These are phyloP conservation scores for Podospora didyma DNA, from an alignment of 495 filamentous ascomycete species.

Conservation along the genomic window DNA sequence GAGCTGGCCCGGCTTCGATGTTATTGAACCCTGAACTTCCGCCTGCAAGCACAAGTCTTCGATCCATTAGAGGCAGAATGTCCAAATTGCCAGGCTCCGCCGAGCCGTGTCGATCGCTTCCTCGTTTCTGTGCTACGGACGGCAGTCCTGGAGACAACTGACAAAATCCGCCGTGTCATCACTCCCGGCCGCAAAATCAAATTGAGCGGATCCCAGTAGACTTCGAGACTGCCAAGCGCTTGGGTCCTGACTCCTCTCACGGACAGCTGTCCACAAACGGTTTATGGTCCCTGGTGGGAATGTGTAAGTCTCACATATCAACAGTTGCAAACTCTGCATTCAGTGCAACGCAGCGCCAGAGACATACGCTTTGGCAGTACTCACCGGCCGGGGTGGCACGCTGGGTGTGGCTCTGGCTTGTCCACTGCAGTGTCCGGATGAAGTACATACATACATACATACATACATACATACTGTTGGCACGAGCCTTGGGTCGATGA, in stretches of 20 bases:
- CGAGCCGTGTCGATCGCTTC: conserved; percentile 13
- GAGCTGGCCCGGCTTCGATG: conserved; percentile 14
- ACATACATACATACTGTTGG: too few species aligned
- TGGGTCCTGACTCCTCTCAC: neutral
- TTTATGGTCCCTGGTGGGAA: neutral
- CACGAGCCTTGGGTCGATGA: neutral
- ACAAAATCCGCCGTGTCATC: conserved; percentile 20
- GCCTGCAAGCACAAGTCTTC: conserved; percentile 7
- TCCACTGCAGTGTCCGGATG: too few species aligned
- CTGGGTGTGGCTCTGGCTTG: too few species aligned
- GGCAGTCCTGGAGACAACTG: conserved; percentile 10
- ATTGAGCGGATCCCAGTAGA: conserved; percentile 9
- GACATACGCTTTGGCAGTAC: neutral
- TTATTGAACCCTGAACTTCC: conserved; percentile 6
- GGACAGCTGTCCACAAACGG: conserved; percentile 2
- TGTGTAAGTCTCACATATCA: neutral
- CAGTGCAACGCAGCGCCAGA: neutral
- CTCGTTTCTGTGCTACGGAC: neutral
- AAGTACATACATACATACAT: too few species aligned
- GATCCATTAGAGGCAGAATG: conserved; percentile 24
- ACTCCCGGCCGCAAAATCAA: conserved; percentile 1
- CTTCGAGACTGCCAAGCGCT: conserved; percentile 19
- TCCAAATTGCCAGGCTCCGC: conserved; percentile 21
- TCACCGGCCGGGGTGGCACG: neutral
- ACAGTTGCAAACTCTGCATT: neutral